Evolutionary conservation across 768 basidiomycete genomes (phyloP).

Genomic region (Leccinum broughii): DNA sequence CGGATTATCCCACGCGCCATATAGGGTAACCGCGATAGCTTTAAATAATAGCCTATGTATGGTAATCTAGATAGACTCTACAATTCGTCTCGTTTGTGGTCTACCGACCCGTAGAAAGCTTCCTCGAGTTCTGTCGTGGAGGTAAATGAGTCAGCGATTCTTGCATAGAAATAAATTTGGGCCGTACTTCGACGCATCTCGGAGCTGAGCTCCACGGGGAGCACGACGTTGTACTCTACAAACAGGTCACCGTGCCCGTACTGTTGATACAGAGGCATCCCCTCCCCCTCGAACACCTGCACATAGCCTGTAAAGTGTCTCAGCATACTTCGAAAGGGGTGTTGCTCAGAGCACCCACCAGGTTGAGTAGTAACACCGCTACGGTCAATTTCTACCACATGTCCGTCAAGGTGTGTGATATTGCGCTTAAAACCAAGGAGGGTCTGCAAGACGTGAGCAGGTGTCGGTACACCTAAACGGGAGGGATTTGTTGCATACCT

Average conservation of each 20-base stretch:
- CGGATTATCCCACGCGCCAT: constrained; percentile 26
- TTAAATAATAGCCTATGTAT: not conserved
- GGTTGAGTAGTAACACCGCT: constrained; percentile 93
- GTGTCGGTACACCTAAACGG: not conserved
- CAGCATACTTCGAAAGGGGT: not conserved
- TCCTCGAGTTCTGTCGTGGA: constrained; percentile 51
- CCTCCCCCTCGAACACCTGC: constrained; percentile 82
- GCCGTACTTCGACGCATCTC: constrained; percentile 76
- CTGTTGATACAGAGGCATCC: constrained; percentile 75
- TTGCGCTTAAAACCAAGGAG: constrained; percentile 95
- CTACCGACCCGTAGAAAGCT: constrained; percentile 47
- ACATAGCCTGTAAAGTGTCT: constrained; percentile 64
- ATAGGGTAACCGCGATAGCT: constrained; percentile 6
- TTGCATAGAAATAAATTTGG: not conserved
- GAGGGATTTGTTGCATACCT: constrained; percentile 44
- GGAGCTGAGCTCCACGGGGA: constrained; percentile 71
- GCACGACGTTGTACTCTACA: constrained; percentile 90
- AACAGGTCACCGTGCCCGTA: constrained; percentile 76
- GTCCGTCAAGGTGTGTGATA: constrained; percentile 90
- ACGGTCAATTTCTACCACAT: constrained; percentile 66
- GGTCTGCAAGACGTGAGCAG: constrained; percentile 53
- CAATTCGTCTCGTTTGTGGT: constrained; percentile 40
- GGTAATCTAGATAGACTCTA: constrained; percentile 21
- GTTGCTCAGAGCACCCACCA: constrained; percentile 41
- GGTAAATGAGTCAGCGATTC: constrained; percentile 10